phyloP scores from a whole-genome alignment of 306 rosid species.

The Cucurbita moschata region DNA sequence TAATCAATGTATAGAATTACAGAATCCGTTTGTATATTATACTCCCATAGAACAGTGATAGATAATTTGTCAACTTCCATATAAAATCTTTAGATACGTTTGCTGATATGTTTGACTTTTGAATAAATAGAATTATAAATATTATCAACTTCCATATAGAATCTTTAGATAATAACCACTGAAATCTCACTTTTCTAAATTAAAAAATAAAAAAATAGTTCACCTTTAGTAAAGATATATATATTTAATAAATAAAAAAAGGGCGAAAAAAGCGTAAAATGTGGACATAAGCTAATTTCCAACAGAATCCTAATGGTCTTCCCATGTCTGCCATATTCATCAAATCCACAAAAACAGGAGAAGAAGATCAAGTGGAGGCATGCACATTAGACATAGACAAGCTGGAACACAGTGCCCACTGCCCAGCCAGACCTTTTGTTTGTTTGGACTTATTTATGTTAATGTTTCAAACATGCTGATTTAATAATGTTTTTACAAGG shows the following conservation, averaged over 20 bases:
- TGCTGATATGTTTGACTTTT: background rate
- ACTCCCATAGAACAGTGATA: background rate
- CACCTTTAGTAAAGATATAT: background rate
- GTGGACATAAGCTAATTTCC: background rate
- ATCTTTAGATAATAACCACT: background rate
- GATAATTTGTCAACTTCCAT: no score
- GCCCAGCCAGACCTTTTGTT: background rate
- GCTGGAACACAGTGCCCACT: background rate
- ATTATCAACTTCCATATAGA: background rate
- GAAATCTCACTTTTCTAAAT: background rate
- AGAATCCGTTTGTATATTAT: background rate
- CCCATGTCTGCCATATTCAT: conserved; percentile 1
- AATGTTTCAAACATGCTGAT: background rate
- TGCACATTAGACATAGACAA: background rate
- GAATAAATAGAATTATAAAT: background rate
- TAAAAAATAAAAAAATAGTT: background rate
- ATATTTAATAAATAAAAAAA: no score
- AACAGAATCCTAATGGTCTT: background rate
- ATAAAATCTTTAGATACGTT: background rate
- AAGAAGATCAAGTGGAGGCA: background rate
- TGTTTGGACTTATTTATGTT: background rate
- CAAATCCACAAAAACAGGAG: background rate
- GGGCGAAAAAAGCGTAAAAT: background rate
- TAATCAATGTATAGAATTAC: background rate
- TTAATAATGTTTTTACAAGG: background rate